Evolutionary conservation across 805 yeast genomes (phyloP).

Genomic region (Cyberlindnera lachancei): DNA sequence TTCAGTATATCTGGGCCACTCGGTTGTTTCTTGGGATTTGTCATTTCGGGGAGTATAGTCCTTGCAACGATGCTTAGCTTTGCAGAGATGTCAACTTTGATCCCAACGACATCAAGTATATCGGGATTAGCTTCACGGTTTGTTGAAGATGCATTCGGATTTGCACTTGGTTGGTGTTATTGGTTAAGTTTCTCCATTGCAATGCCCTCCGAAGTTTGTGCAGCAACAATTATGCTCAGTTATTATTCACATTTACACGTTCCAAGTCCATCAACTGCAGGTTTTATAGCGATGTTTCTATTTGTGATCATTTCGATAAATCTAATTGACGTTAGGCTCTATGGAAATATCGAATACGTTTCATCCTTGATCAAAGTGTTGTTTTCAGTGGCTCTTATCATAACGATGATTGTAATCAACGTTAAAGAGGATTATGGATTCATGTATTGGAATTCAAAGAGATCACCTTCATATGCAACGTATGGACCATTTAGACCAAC

Average conservation of each 20-base stretch:
- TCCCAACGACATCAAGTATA: conserved; percentile 74
- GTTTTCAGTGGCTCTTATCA: conserved; percentile 44
- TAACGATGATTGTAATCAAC: conserved; percentile 60
- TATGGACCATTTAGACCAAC: conserved; percentile 74
- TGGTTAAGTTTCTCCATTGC: conserved; percentile 68
- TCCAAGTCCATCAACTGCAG: conserved; percentile 45
- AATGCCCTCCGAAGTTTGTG: conserved; percentile 73
- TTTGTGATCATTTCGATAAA: conserved; percentile 40
- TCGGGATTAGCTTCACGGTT: conserved; percentile 68
- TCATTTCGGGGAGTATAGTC: conserved; percentile 57
- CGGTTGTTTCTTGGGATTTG: conserved; percentile 64
- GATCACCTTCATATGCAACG: conserved; percentile 39
- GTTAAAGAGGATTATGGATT: conserved; percentile 49
- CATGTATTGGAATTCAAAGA: conserved; percentile 54
- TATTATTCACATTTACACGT: conserved; percentile 54
- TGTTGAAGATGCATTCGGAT: conserved; percentile 73
- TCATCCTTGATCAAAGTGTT: conserved; percentile 52
- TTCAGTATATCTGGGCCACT: conserved; percentile 70
- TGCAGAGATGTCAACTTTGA: conserved; percentile 75
- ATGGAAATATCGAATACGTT: conserved; percentile 68
- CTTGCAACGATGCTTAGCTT: conserved; percentile 63
- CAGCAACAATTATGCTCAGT: conserved; percentile 68
- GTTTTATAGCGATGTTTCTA: conserved; percentile 59
- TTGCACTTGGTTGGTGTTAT: conserved; percentile 66
- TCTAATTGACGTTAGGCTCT: conserved; percentile 59